Evolutionary conservation across 192 early-diverging fungal species (phyloP), one percentile per base, ranked within the genome.

Genomic region (Gigaspora rosea): DNA sequence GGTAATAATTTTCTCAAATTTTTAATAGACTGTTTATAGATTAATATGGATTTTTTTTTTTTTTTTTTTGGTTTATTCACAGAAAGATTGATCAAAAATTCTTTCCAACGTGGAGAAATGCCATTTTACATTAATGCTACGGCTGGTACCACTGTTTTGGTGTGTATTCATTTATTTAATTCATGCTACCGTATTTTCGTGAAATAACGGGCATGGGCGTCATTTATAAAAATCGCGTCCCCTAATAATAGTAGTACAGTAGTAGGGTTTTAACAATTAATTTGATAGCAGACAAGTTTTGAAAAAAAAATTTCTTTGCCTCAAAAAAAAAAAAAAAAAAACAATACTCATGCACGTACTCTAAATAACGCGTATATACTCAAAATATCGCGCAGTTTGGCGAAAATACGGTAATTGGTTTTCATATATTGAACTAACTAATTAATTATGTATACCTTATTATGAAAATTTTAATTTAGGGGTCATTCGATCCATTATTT

Each of bases 91-190:
- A 82, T 93, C 16, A 77, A 79, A 18, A 64, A 71, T 11, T 80
- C 84, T 0, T 57, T 86, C 4, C 80, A 73, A 8, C 18, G 72
- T 1, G 90, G 86, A 18, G 86, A 86, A 9, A 82, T 82, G 12
- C 94, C 94, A 16, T 94, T 93, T 70, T 94, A 94, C 76, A 88
- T 95, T 78, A 93, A 92, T 78, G 90, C 90, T 10, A 95, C 94
- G 0, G 88, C 91, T 52, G 94, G 94, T 49, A 95, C 94, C 4
- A 95, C 93, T 4, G 93, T 95, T 16, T 80, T 95, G 73, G 85
- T 86, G 72, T 61, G 64, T 71, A 46, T n/a, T 66, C 6, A 13
- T 52, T 7, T 33, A 6, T 54, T 8, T 47, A 0, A 67, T 57
- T 52, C 35, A n/a, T 12, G 4, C 56, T 65, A n/a, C 15, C n/a